Evolutionary conservation across 208 protist species (phyloP).

Genomic region (Entamoeba histolytica): DNA sequence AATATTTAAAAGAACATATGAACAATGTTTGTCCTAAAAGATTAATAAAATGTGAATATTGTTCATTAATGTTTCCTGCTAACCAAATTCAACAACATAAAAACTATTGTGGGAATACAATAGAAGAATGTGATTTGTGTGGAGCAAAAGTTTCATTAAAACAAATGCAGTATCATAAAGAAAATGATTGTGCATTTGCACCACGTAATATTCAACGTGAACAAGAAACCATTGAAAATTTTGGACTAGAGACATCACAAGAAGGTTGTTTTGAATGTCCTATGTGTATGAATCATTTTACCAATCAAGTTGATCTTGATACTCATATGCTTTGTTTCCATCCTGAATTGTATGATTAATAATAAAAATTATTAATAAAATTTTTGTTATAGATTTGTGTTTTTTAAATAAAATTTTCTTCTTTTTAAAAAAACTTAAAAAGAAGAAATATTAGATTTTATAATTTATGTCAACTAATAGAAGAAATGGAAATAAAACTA

Average conservation of each 20-base stretch:
- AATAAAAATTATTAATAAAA: background rate
- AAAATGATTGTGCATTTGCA: background rate
- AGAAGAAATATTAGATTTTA: no score
- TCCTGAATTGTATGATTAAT: background rate
- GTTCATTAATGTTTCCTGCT: background rate
- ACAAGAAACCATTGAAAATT: background rate
- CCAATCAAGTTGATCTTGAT: background rate
- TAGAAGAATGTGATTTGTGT: background rate
- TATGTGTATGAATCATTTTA: background rate
- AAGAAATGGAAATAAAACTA: no score
- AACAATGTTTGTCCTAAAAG: background rate
- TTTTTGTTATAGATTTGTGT: background rate
- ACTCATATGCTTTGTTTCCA: background rate
- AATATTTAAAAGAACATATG: background rate
- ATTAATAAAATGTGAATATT: background rate
- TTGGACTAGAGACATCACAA: background rate
- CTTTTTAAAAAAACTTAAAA: no score
- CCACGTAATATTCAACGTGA: background rate
- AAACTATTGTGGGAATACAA: background rate
- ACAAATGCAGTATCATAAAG: background rate
- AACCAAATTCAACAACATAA: background rate
- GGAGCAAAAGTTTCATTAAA: background rate
- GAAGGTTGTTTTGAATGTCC: background rate
- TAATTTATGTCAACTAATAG: no score
- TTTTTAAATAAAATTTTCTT: background rate